A percentile compares a stretch with the other conserved stretches of the same genome.
Evolutionary conservation across 176 grass and related monocot genomes (phyloP).

Genomic region (Musa schizocarpa): DNA sequence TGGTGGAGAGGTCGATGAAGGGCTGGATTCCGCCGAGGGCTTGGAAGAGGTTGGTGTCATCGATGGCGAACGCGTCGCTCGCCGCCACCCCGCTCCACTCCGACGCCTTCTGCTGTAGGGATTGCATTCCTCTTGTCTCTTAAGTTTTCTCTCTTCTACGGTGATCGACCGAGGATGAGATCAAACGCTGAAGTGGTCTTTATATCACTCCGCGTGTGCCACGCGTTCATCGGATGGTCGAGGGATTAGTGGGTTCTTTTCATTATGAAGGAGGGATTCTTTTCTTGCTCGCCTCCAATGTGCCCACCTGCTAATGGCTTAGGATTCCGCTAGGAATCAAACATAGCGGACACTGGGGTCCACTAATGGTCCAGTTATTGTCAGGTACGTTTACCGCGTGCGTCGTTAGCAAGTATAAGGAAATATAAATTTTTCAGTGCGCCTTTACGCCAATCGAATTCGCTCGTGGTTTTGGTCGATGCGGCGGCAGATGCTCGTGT

Average conservation of each 20-base stretch:
- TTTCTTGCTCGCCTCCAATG: no score
- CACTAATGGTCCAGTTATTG: background rate
- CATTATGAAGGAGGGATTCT: no score
- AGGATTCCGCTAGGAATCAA: no score
- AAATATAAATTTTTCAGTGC: no score
- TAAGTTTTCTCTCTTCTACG: background rate
- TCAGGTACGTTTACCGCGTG: background rate
- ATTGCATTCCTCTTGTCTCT: conserved; percentile 36
- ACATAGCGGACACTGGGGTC: background rate
- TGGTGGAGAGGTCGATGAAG: conserved; percentile 85
- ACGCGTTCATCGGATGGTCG: background rate
- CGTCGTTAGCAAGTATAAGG: background rate
- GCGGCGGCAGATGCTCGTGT: background rate
- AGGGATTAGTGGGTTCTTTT: background rate
- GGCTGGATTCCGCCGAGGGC: conserved; percentile 75
- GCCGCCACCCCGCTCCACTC: conserved; percentile 83
- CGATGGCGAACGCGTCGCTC: conserved; percentile 75
- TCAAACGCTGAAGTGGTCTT: background rate
- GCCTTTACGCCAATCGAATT: no score
- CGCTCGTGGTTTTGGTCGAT: no score
- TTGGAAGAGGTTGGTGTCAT: conserved; percentile 70
- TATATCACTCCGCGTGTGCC: background rate
- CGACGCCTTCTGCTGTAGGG: conserved; percentile 88
- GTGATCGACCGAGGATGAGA: background rate
- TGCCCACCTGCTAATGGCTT: no score